phyloP scores from a whole-genome alignment of 169 alveolate species.

The Plasmodium vinckei region DNA sequence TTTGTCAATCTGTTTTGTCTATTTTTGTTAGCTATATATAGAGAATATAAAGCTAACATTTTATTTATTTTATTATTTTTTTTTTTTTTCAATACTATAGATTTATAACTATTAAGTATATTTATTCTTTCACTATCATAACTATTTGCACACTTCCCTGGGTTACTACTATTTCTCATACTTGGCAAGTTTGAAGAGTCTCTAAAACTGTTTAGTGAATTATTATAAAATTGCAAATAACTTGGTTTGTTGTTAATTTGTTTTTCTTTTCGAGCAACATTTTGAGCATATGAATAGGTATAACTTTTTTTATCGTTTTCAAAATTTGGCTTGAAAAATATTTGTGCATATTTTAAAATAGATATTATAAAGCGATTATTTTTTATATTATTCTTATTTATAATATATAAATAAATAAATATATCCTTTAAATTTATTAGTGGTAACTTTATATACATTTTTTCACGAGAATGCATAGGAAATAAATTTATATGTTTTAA shows the following conservation, averaged over 20 bases:
- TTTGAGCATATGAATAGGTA: slow-evolving; percentile 9
- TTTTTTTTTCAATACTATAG: neutral
- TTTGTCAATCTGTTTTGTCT: neutral
- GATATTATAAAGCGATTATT: slow-evolving; percentile 20
- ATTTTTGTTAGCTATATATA: slow-evolving; percentile 11
- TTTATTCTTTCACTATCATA: too few species aligned
- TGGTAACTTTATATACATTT: neutral
- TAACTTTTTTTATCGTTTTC: neutral
- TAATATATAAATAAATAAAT: slow-evolving; percentile 28
- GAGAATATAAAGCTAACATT: slow-evolving; percentile 13
- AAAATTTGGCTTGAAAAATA: slow-evolving; percentile 1
- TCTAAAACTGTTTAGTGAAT: too few species aligned
- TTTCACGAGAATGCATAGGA: slow-evolving; percentile 19
- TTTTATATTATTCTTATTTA: slow-evolving; percentile 45
- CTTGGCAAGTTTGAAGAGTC: too few species aligned
- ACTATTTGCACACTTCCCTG: too few species aligned
- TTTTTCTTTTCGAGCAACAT: neutral
- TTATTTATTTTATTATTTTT: slow-evolving; percentile 19
- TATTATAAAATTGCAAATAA: too few species aligned
- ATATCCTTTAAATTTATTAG: slow-evolving; percentile 50
- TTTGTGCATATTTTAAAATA: slow-evolving; percentile 13
- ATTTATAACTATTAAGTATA: neutral
- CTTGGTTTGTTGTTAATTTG: too few species aligned
- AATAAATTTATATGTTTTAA: slow-evolving; percentile 45
- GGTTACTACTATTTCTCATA: too few species aligned